A percentile compares a stretch with the other conserved stretches of the same genome.
phyloP scores from a whole-genome alignment of 805 yeast genomes.

The Ogataea populi-albae region DNA sequence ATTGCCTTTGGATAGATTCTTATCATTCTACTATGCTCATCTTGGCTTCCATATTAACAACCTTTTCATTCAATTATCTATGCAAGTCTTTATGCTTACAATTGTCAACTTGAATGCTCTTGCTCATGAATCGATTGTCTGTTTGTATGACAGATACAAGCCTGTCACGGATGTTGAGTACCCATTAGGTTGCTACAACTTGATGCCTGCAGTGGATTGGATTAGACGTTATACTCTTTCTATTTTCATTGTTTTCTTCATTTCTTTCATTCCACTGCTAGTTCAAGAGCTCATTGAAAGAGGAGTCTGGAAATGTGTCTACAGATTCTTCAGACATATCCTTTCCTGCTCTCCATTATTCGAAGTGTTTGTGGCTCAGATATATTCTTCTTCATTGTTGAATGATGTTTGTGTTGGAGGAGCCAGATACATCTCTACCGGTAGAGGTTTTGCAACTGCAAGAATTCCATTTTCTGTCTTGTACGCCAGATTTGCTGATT shows the following conservation, averaged over 20 bases:
- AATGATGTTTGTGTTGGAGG: conserved; percentile 80
- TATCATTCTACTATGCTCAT: conserved; percentile 82
- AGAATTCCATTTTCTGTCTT: conserved; percentile 73
- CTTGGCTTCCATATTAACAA: conserved; percentile 85
- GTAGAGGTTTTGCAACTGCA: conserved; percentile 82
- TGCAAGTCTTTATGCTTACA: conserved; percentile 69
- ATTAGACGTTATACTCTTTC: conserved; percentile 76
- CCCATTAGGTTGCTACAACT: conserved; percentile 73
- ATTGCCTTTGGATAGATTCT: conserved; percentile 74
- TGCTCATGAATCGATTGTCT: conserved; percentile 67
- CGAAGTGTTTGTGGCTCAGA: conserved; percentile 80
- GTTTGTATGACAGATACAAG: conserved; percentile 60
- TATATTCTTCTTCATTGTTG: conserved; percentile 67
- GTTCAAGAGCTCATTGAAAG: conserved; percentile 80
- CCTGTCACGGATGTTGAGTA: conserved; percentile 65
- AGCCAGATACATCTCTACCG: conserved; percentile 83
- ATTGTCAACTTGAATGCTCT: conserved; percentile 69
- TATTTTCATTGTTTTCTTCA: conserved; percentile 77
- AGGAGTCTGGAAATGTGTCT: conserved; percentile 73
- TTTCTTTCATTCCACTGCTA: conserved; percentile 74
- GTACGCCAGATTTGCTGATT: conserved; percentile 75
- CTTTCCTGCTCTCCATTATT: conserved; percentile 73
- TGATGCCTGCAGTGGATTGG: conserved; percentile 76
- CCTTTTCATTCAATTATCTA: conserved; percentile 70
- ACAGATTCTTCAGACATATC: conserved; percentile 67